Evolutionary conservation across 495 filamentous ascomycete genomes (phyloP).

Genomic region (Talaromyces borbonicus): DNA sequence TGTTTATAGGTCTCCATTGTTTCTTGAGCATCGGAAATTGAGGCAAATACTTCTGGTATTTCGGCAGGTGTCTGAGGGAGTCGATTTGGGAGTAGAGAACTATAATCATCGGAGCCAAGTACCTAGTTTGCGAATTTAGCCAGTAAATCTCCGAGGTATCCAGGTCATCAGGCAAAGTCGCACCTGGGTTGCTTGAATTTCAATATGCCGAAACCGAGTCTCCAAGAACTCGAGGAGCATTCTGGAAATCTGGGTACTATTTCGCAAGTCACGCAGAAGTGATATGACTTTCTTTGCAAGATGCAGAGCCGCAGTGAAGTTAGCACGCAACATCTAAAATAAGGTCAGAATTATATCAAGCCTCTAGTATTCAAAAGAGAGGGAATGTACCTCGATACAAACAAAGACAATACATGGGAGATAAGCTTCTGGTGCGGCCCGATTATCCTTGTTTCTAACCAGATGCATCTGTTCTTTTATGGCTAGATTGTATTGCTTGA

Average conservation of each 20-base stretch:
- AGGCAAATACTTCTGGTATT: background rate
- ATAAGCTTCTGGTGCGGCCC: background rate
- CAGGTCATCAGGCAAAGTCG: background rate
- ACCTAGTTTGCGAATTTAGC: background rate
- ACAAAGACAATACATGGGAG: constrained; percentile 3
- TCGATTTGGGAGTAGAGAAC: background rate
- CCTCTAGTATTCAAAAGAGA: background rate
- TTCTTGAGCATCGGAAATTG: background rate
- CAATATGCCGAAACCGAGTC: background rate
- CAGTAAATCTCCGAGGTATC: background rate
- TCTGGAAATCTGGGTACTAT: background rate
- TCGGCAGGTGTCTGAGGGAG: background rate
- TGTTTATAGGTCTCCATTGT: background rate
- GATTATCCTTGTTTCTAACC: background rate
- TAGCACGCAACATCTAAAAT: constrained; percentile 3
- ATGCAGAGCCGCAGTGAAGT: background rate
- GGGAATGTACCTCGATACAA: background rate
- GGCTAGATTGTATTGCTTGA: constrained; percentile 42
- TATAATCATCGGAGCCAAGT: background rate
- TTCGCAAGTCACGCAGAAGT: background rate
- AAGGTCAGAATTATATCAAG: background rate
- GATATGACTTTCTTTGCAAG: background rate
- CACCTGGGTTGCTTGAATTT: background rate
- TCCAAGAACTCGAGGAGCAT: background rate
- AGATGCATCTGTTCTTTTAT: constrained; percentile 20